These are phyloP conservation scores for Choanephora cucurbitarum DNA, from an alignment of 371 early-diverging fungal species.

Conservation along the genomic window DNA sequence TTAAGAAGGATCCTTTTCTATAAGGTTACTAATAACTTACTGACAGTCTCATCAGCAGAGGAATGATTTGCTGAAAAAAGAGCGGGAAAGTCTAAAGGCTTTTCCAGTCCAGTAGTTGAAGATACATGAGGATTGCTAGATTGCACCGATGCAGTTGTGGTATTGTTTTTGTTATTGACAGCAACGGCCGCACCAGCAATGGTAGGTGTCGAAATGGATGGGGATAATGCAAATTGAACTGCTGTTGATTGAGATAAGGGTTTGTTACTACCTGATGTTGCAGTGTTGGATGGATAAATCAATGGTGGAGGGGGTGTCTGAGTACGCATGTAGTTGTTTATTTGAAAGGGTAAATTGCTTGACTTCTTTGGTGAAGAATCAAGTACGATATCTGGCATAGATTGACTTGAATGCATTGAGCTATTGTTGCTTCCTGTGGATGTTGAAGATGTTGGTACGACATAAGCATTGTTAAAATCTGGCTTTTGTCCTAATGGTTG, in stretches of 20 bases:
- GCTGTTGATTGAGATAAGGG: constrained; percentile 3
- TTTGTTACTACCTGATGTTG: constrained; percentile 6
- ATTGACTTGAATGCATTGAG: constrained; percentile 16
- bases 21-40: constrained; percentile 14
- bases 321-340: constrained; percentile 22
- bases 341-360: constrained; percentile 23
- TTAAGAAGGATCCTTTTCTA: background rate
- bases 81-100: constrained; percentile 23
- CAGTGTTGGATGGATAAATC: constrained; percentile 26
- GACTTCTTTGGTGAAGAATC: constrained; percentile 24
- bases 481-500: constrained; percentile 14
- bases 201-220: constrained; percentile 24
- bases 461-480: constrained; percentile 10
- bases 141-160: constrained; percentile 3
- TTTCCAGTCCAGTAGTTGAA: constrained; percentile 5
- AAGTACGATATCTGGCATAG: constrained; percentile 20
- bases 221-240: constrained; percentile 24
- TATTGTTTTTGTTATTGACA: background rate
- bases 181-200: constrained; percentile 3
- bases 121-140: too few relatives aligned
- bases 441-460: constrained; percentile 27
- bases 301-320: constrained; percentile 24
- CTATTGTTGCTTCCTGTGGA: background rate
- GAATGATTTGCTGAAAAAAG: constrained; percentile 29
- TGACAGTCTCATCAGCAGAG: constrained; percentile 29